Evolutionary conservation across 495 filamentous ascomycete species (phyloP), one percentile per base, ranked within the genome.

Genomic region (Penicillium egyptiacum): DNA sequence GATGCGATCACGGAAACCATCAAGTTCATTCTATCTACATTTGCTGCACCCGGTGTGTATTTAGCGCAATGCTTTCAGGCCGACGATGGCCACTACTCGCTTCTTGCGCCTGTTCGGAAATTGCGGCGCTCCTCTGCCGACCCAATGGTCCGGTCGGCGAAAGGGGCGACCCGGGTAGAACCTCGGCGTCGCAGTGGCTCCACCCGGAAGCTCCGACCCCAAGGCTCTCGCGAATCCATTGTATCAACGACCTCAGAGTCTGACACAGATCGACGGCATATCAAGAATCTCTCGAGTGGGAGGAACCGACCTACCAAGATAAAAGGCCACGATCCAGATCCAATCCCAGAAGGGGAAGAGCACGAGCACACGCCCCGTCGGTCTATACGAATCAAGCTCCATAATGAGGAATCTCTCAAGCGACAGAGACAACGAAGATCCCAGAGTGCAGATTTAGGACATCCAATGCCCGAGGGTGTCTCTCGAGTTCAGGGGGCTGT

Each of bases 371-470:
- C 89, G 84, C 56, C 86, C 3, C 83, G 90, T 59, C 84, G 91
- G 30, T 93, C 91, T 16, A 96, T 96, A 59, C 83, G 91, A 28
- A 96, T 98, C 62, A 96, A 95, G 70, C 79, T 96, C 14, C 83
- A 92, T 70, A 89, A 90, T 60, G 92, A 97, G 66, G 90, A 96
- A 45, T 61, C 70, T 14, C 62, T 75, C 9, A 70, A 76, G 33
- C 67, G 68, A 61, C 82, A 87, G 59, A 88, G 85, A 63, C 81
- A 76, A 43, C 69, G 70, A 48, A 70, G 74, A 40, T 65, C 68
- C 5, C 68, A 72, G 37, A 73, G 71, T 42, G 56, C 66, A 2
- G 75, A 76, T 49, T 49, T 71, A 17, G 66, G 62, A 11, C 67
- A 60, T 42, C 60, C 65, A 23, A 63, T 71, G 61, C 67, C 68